These are phyloP conservation scores for Neurospora pannonica DNA, from an alignment of 495 filamentous ascomycete species.

Conservation along the genomic window DNA sequence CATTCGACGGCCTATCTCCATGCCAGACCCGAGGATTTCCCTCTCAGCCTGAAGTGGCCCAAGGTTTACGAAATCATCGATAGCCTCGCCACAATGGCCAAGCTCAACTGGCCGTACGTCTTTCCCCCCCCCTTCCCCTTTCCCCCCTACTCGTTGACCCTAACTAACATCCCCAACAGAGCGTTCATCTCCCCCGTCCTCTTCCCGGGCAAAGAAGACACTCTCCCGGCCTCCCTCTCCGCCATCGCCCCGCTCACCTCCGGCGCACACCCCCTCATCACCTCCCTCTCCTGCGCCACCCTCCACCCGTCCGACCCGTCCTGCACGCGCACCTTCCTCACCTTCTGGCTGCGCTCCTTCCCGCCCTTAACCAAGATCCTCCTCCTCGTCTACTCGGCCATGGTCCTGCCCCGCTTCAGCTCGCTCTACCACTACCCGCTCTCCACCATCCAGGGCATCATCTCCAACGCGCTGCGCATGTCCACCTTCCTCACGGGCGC, in stretches of 20 bases:
- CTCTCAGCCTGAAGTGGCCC: slow-evolving; percentile 62
- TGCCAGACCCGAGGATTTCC: slow-evolving; percentile 57
- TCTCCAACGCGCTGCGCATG: slow-evolving; percentile 54
- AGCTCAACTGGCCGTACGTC: slow-evolving; percentile 75
- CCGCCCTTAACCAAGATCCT: slow-evolving; percentile 70
- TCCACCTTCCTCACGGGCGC: slow-evolving; percentile 66
- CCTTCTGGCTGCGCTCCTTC: slow-evolving; percentile 72
- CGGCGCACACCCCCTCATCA: slow-evolving; percentile 75
- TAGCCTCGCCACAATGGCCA: slow-evolving; percentile 68
- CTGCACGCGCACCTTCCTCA: slow-evolving; percentile 75
- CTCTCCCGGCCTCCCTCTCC: slow-evolving; percentile 54
- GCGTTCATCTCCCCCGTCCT: slow-evolving; percentile 76
- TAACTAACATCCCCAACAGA: slow-evolving; percentile 32
- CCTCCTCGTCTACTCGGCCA: slow-evolving; percentile 55
- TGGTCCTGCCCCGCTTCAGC: slow-evolving; percentile 57
- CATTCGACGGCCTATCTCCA: slow-evolving; percentile 73
- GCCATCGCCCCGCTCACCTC: slow-evolving; percentile 70
- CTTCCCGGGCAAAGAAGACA: slow-evolving; percentile 57
- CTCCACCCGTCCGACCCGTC: slow-evolving; percentile 85
- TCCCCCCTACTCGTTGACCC: background rate
- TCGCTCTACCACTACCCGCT: slow-evolving; percentile 56
- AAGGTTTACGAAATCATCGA: slow-evolving; percentile 67
- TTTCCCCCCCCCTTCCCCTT: background rate
- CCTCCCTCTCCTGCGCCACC: slow-evolving; percentile 74
- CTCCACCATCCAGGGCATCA: slow-evolving; percentile 51